These are phyloP conservation scores for Lagenaria siceraria DNA, from an alignment of 306 rosid species.

Conservation along the genomic window DNA sequence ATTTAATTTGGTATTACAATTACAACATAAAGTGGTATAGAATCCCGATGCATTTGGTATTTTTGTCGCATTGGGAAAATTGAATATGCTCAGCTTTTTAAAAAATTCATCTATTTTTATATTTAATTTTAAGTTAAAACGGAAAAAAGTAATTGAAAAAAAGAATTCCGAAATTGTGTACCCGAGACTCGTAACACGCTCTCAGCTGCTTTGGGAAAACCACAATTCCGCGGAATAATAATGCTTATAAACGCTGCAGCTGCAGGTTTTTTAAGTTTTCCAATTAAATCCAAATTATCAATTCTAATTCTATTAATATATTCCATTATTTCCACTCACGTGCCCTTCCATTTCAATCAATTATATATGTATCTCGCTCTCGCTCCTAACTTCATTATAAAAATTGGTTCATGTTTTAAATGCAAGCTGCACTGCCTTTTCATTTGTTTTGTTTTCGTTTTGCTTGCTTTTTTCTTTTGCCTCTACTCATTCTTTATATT, in stretches of 20 bases:
- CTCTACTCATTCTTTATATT: too few relatives aligned
- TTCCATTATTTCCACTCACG: not conserved
- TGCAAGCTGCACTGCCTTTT: too few relatives aligned
- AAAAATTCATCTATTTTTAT: not conserved
- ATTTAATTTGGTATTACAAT: not conserved
- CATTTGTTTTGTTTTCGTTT: too few relatives aligned
- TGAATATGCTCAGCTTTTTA: slow-evolving; percentile 44
- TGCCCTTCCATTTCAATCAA: not conserved
- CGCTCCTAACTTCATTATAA: too few relatives aligned
- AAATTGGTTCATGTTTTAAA: too few relatives aligned
- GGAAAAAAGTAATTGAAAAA: not conserved
- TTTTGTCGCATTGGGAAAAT: slow-evolving; percentile 87
- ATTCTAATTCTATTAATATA: not conserved
- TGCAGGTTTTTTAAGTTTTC: not conserved
- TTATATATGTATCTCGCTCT: too few relatives aligned
- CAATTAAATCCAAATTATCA: not conserved
- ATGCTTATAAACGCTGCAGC: not conserved
- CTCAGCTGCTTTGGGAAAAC: not conserved
- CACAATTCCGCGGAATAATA: not conserved
- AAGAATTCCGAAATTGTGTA: not conserved
- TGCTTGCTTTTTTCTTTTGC: too few relatives aligned
- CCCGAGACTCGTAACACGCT: not conserved
- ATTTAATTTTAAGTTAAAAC: not conserved
- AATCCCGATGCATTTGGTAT: slow-evolving; percentile 41
- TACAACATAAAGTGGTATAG: slow-evolving; percentile 17